Base-by-base conservation (phyloP, 2,329 filamentous ascomycete species). In the Ophiognomonia clavigignenti-juglandacearum region DNA sequence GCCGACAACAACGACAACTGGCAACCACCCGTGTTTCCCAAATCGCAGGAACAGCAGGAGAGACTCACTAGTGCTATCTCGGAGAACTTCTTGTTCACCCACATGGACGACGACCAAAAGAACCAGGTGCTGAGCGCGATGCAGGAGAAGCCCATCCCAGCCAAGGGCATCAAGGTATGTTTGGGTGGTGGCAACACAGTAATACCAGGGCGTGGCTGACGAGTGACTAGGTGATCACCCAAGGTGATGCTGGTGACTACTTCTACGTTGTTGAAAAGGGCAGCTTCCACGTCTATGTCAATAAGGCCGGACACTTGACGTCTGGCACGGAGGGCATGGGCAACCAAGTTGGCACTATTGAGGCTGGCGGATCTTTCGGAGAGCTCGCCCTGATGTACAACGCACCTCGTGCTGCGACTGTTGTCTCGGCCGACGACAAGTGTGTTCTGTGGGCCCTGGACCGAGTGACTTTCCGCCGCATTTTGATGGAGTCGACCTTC, bases 301-400 rank as follows among this genome's bases (percentile, higher is more conserved):
- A 96, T 64, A 66, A 77, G 11, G 77, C 77, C 9, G 92, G 93
- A 51, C 73, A 81, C 34, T 75, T 95, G 45, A 87, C 95, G 61
- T 75, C 89, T 7, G 92, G 92, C 1, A 74, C 79, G 1, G 83
- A 91, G 39, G 93, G 92, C 10, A 77, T 96, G 69, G 93, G 93
- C 41, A 75, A 77, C 51, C 87, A 89, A 59, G 92, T 97, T 23
- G 83, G 82, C 57, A 83, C 77, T 31, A 95, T 95, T 48, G 85
- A 88, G 37, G 81, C 90, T 4, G 93, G 93, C 41, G 91, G 91
- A 52, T 96, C 90, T 4, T 98, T 98, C 66, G 93, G 93, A 58
- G 93, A 98, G 71, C 77, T 98, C 47, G 93, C 93, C 11, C 76
- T 98, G 59, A 97, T 98, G 93, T 97, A 98, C 73, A 96, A 97